Base-by-base conservation (phyloP, 305 asterid species). In the Fraxinus floribunda region DNA sequence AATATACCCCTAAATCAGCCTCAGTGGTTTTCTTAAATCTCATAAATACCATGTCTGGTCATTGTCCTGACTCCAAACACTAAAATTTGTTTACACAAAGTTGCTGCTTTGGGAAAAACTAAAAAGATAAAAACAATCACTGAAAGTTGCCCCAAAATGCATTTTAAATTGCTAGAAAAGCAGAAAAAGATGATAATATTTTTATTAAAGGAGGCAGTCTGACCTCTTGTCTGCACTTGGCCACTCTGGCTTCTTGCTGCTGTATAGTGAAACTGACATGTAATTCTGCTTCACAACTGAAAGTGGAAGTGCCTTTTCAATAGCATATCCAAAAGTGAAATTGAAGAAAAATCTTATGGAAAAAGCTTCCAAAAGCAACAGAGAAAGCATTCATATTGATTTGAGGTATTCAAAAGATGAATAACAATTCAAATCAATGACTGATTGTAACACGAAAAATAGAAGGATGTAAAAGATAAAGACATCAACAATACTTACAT, bases 301-400 rank as follows among this genome's bases (percentile, higher is more conserved):
- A 29, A 71, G 76, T 71, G 26, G 44, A 71, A 41, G 24, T 15
- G 46, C 44, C 41, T 71, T 15, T 30, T 18, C 24, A 70, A 15
- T 70, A 70, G 39, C 75, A 22, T 70, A 26, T 70, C 75, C 75
- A 70, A 5, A 26, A 70, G 38, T 13, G 75, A 7, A 11, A 29
- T 30, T 30, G 44, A 32, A 71, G 46, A 32, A 16, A 70, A 70
- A 30, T 29, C 75, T 11, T 13, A 32, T 3, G 41, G 15, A 15
- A 71, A 71, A 71, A 71, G 46, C 46, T 71, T 32, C 76, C 76
- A 71, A 71, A 71, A 71, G 44, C 9, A 71, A 32, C 44, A 32
- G 24, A 30, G 16, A 26, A 29, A 71, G 76, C 26, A 32, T 71
- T 68, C 16, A 32, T 9, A 24, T 66, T 10, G 74, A 66, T 10